Conservation (phyloP, 169 alveolate species). For the Plasmodium berghei region DNA sequence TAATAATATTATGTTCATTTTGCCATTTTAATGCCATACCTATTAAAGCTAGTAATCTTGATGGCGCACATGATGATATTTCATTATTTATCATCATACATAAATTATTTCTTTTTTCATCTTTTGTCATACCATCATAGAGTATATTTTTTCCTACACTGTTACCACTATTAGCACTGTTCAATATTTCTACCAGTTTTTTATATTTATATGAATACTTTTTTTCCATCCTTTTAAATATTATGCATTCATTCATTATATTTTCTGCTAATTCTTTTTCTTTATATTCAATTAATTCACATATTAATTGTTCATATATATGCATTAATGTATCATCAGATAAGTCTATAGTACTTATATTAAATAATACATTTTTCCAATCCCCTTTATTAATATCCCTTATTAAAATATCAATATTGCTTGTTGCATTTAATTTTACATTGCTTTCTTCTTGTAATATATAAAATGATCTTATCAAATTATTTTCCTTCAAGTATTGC, state of each 20-base stretch:
- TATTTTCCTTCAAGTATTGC: slow-evolving; percentile 85
- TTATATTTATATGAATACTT: slow-evolving; percentile 44
- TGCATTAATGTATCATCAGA: slow-evolving; percentile 82
- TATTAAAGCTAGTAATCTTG: slow-evolving; percentile 80
- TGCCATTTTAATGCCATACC: slow-evolving; percentile 91
- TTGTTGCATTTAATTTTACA: slow-evolving; percentile 80
- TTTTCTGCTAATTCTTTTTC: slow-evolving; percentile 81
- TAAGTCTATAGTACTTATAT: slow-evolving; percentile 81
- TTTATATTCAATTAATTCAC: slow-evolving; percentile 84
- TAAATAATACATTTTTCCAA: slow-evolving; percentile 84
- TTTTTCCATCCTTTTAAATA: slow-evolving; percentile 74
- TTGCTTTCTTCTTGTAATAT: slow-evolving; percentile 86
- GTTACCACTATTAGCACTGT: slow-evolving; percentile 16
- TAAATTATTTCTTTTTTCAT: slow-evolving; percentile 67
- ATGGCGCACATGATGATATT: slow-evolving; percentile 84
- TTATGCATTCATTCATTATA: slow-evolving; percentile 63
- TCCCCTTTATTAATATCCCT: slow-evolving; percentile 85
- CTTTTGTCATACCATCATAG: slow-evolving; percentile 70
- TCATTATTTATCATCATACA: slow-evolving; percentile 75
- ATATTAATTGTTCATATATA: slow-evolving; percentile 84
- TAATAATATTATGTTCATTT: slow-evolving; percentile 81
- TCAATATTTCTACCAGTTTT: slow-evolving; percentile 24
- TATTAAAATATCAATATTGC: slow-evolving; percentile 81
- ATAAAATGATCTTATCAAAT: slow-evolving; percentile 79
- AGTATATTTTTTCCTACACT: slow-evolving; percentile 24